Conservation (phyloP, 1,284 basidiomycete genomes). For the Trametes hirsuta region DNA sequence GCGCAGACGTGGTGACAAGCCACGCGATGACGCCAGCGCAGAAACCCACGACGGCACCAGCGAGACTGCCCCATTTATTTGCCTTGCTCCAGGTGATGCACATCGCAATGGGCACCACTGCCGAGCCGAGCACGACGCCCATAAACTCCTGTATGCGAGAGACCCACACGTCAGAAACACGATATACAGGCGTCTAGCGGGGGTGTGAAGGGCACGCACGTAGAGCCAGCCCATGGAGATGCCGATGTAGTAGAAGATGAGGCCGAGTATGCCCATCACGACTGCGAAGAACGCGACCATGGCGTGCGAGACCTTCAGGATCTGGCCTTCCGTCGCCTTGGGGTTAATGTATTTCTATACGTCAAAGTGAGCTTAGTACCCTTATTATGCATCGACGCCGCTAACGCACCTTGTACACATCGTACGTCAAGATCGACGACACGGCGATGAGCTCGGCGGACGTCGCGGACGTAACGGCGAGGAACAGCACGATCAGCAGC, state of each 20-base stretch:
- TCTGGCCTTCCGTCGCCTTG: slow-evolving; percentile 58
- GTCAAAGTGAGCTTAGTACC: background rate
- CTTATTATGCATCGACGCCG: background rate
- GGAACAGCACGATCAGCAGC: slow-evolving; percentile 72
- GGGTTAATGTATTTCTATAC: slow-evolving; percentile 58
- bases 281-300: slow-evolving; percentile 72
- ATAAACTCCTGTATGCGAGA: slow-evolving; percentile 63
- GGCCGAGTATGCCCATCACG: slow-evolving; percentile 80
- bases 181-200: background rate
- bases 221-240: slow-evolving; percentile 91
- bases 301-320: slow-evolving; percentile 53
- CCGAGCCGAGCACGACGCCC: slow-evolving; percentile 84
- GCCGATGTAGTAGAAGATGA: slow-evolving; percentile 89
- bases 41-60: slow-evolving; percentile 75
- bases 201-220: slow-evolving; percentile 42
- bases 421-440: slow-evolving; percentile 80
- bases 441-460: slow-evolving; percentile 92
- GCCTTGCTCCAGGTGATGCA: slow-evolving; percentile 83
- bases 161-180: background rate
- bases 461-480: slow-evolving; percentile 86
- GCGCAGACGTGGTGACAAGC: slow-evolving; percentile 79
- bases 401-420: slow-evolving; percentile 56
- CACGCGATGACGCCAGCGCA: slow-evolving; percentile 74
- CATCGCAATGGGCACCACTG: slow-evolving; percentile 85
- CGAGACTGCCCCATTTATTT: slow-evolving; percentile 82